Evolutionary conservation across 2,329 filamentous ascomycete genomes (phyloP).

Genomic region (Sporothrix humicola): DNA sequence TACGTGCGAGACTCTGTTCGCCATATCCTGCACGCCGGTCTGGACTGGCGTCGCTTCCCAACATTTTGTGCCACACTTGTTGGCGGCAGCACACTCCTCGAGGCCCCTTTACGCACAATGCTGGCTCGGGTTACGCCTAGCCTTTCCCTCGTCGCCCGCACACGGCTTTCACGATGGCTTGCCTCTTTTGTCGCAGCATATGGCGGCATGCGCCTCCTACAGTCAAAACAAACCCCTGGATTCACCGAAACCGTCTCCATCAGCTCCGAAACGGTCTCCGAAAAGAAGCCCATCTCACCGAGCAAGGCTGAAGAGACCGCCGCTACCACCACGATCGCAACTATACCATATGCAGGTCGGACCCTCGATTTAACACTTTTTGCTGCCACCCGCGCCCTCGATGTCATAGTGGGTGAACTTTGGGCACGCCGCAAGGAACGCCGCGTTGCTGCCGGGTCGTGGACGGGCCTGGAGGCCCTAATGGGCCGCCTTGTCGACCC

Average conservation of each 20-base stretch:
- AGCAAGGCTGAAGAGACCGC: background rate
- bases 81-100: conserved; percentile 65
- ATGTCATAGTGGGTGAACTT: conserved; percentile 69
- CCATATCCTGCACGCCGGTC: conserved; percentile 56
- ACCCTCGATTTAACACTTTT: conserved; percentile 87
- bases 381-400: conserved; percentile 71
- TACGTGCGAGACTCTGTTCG: conserved; percentile 42
- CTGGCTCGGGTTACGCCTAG: conserved; percentile 40
- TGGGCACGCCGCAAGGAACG: conserved; percentile 62
- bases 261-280: conserved; percentile 33
- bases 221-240: conserved; percentile 57
- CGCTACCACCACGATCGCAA: conserved; percentile 30
- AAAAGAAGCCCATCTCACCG: background rate
- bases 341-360: conserved; percentile 61
- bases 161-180: conserved; percentile 62
- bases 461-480: conserved; percentile 54
- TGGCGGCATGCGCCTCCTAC: conserved; percentile 62
- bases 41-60: conserved; percentile 64
- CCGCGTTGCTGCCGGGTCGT: conserved; percentile 52
- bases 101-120: conserved; percentile 50
- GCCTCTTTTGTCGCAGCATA: conserved; percentile 64
- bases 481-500: conserved; percentile 64
- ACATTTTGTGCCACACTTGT: conserved; percentile 66
- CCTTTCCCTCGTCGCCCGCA: conserved; percentile 42
- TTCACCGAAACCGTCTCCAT: conserved; percentile 50